A percentile compares a stretch with the other conserved stretches of the same genome.
Evolutionary conservation across 169 alveolate species (phyloP).

Genomic region (Cryptosporidium ryanae): DNA sequence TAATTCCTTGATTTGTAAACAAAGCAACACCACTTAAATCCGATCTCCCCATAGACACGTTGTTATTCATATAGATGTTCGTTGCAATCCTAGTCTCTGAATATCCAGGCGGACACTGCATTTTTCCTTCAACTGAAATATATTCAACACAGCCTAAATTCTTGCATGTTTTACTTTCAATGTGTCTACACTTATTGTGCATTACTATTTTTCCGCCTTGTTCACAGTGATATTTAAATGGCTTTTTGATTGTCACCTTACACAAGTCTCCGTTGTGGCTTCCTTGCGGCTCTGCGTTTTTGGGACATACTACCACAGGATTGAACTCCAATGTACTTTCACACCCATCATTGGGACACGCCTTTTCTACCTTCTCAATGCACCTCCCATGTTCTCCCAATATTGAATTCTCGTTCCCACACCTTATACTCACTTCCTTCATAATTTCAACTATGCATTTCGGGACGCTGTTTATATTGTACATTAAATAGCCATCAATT

Average conservation of each 20-base stretch:
- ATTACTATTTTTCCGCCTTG: slow-evolving; percentile 39
- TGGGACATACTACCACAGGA: slow-evolving; percentile 40
- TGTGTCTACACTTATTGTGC: slow-evolving; percentile 57
- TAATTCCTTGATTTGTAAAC: not conserved
- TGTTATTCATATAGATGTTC: not conserved
- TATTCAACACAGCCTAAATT: slow-evolving; percentile 38
- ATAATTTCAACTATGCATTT: slow-evolving; percentile 14
- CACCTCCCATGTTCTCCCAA: slow-evolving; percentile 19
- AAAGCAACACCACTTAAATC: not conserved
- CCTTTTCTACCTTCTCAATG: slow-evolving; percentile 16
- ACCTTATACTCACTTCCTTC: slow-evolving; percentile 7
- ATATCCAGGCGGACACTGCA: slow-evolving; percentile 75
- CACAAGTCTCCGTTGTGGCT: slow-evolving; percentile 51
- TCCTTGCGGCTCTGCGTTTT: slow-evolving; percentile 41
- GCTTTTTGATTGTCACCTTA: slow-evolving; percentile 14
- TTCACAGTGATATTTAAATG: slow-evolving; percentile 36
- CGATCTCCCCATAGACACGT: not conserved
- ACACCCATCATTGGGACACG: slow-evolving; percentile 57
- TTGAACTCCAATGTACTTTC: slow-evolving; percentile 38
- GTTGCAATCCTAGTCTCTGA: slow-evolving; percentile 25
- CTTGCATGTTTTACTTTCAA: slow-evolving; percentile 27
- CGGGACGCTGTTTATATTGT: slow-evolving; percentile 17
- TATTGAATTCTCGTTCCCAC: not conserved
- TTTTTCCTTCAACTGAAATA: slow-evolving; percentile 27
- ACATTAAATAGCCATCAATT: not conserved